These are phyloP conservation scores for Litsea cubeba DNA, from an alignment of 164 flowering plant species.

Conservation along the genomic window DNA sequence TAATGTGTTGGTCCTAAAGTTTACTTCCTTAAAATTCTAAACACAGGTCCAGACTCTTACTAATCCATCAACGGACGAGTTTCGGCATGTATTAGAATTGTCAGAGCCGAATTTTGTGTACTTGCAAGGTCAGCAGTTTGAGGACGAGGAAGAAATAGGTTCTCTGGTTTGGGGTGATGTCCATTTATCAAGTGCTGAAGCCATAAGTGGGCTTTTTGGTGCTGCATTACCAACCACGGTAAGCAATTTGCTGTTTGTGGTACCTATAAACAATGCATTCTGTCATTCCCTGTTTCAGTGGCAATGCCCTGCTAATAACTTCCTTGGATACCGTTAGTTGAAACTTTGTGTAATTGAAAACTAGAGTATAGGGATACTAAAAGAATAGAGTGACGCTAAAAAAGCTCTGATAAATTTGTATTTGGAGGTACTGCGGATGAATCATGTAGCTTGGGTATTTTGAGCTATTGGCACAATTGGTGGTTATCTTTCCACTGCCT, in stretches of 20 bases:
- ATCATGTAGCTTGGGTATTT: too few species aligned
- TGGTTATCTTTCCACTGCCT: background rate
- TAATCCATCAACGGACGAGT: slow-evolving; percentile 52
- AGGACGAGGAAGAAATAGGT: slow-evolving; percentile 51
- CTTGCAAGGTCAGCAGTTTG: slow-evolving; percentile 54
- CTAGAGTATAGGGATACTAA: background rate
- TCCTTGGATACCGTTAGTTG: background rate
- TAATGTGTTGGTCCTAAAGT: background rate
- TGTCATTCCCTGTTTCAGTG: background rate
- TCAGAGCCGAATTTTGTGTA: slow-evolving; percentile 57
- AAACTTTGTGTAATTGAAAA: background rate
- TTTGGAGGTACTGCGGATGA: background rate
- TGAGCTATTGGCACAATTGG: too few species aligned
- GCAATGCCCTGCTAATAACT: background rate
- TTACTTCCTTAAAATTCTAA: background rate
- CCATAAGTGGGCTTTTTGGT: slow-evolving; percentile 46
- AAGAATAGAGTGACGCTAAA: background rate
- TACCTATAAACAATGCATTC: background rate
- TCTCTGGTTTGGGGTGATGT: slow-evolving; percentile 49
- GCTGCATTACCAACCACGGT: slow-evolving; percentile 63
- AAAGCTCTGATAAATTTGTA: background rate
- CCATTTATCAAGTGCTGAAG: slow-evolving; percentile 48
- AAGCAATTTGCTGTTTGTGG: slow-evolving; percentile 20
- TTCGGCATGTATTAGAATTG: slow-evolving; percentile 42
- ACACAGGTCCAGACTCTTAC: slow-evolving; percentile 59